Conservation (phyloP, 345 rosid species). For the Sapria himalayana region DNA sequence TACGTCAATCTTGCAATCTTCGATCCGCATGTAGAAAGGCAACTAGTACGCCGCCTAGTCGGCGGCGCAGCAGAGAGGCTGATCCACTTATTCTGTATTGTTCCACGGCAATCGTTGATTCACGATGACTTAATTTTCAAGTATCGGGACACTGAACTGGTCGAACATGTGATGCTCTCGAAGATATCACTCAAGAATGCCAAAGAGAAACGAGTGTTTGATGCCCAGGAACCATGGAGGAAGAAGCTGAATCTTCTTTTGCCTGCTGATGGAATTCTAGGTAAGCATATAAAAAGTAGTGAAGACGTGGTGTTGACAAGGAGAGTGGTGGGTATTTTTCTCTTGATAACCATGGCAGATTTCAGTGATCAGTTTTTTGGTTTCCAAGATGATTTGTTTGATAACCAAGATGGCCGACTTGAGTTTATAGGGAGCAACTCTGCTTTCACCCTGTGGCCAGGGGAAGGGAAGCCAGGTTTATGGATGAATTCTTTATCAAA, state of each 20-base stretch:
- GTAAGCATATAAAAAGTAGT: slow-evolving; percentile 62
- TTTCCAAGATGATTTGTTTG: slow-evolving; percentile 47
- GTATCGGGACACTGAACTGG: slow-evolving; percentile 51
- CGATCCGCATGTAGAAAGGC: slow-evolving; percentile 68
- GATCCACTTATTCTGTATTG: slow-evolving; percentile 65
- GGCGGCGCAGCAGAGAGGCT: slow-evolving; percentile 68
- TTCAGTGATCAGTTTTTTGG: slow-evolving; percentile 77
- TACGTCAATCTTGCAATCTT: slow-evolving; percentile 82
- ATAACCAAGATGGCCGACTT: slow-evolving; percentile 36
- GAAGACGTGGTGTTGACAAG: slow-evolving; percentile 46
- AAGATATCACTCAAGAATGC: slow-evolving; percentile 37
- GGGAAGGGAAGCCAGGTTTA: slow-evolving; percentile 70
- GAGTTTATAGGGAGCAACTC: slow-evolving; percentile 44
- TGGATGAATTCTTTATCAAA: slow-evolving; percentile 62
- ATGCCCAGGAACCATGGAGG: slow-evolving; percentile 60
- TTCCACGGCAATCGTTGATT: slow-evolving; percentile 67
- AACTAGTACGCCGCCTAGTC: slow-evolving; percentile 57
- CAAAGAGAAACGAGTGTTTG: slow-evolving; percentile 33
- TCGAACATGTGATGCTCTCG: slow-evolving; percentile 36
- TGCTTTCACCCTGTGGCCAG: slow-evolving; percentile 69
- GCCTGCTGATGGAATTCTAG: slow-evolving; percentile 35
- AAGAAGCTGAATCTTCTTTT: slow-evolving; percentile 35
- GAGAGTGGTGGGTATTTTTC: slow-evolving; percentile 44
- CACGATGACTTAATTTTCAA: slow-evolving; percentile 65
- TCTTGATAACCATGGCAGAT: slow-evolving; percentile 79